These are phyloP conservation scores for Trichoderma atroviride DNA, from an alignment of 2,329 filamentous ascomycete species.

Conservation along the genomic window DNA sequence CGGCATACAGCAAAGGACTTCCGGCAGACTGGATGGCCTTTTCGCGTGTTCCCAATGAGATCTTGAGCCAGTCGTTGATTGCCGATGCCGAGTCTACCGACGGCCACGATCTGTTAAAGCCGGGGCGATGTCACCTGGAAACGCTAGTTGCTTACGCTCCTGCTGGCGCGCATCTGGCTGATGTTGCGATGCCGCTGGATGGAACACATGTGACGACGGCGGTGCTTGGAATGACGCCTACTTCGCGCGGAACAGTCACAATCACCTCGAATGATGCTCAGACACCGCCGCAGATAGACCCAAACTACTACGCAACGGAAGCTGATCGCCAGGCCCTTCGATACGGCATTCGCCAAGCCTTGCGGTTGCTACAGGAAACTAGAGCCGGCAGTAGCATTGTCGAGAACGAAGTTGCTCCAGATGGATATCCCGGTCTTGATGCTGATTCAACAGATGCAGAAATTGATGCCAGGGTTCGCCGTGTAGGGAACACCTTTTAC, in stretches of 20 bases:
- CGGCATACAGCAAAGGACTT: background rate
- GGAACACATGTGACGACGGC: background rate
- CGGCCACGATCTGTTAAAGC: background rate
- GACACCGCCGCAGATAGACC: background rate
- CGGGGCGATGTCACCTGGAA: background rate
- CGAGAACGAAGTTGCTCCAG: background rate
- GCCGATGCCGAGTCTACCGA: background rate
- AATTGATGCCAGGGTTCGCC: background rate
- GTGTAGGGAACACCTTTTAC: background rate
- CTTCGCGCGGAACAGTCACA: background rate
- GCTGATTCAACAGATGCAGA: background rate
- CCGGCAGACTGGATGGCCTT: background rate
- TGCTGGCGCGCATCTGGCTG: background rate
- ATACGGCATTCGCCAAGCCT: background rate
- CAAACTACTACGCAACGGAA: background rate
- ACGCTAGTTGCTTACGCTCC: background rate
- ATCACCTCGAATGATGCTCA: background rate
- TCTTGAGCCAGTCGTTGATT: background rate
- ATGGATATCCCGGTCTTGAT: background rate
- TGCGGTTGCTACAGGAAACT: background rate
- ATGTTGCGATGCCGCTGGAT: background rate
- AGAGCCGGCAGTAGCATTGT: background rate
- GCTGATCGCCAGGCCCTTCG: background rate
- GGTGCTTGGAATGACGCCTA: background rate
- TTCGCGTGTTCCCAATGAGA: background rate